Base-by-base conservation (phyloP, 371 early-diverging fungal genomes). In the Mucor indicus region DNA sequence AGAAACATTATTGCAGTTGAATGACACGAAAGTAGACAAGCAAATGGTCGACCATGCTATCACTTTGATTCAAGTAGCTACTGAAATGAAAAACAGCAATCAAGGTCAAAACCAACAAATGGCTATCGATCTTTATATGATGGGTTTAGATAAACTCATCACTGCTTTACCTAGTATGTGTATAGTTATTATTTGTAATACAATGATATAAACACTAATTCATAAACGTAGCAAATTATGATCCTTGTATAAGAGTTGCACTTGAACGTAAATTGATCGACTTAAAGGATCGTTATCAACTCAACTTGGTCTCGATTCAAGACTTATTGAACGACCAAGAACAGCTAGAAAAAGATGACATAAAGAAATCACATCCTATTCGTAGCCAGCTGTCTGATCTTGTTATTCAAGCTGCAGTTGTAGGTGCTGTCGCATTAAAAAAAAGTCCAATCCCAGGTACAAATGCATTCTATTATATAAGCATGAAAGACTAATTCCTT, bases 391-490 rank as follows among this genome's bases (percentile, higher is more conserved):
- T 79, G 12, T 65, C 71, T 3, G 67, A 75, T 22, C 48, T 74
- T 10, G 57, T 84, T 16, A 72, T 80, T 49, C 71, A 76, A 15
- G 71, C 81, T 2, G 79, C 82, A 1, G 69, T 84, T 16, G 41
- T 63, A 15, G 56, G 66, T 21, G 85, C 85, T 12, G 71, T 84
- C 17, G 78, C 80, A 13, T 57, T 84, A 15, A 84, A 84, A 60
- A 77, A 80, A 39, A 81, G 82, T 6, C 85, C 83, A 13, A 79
- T 84, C 23, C 85, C 85, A 9, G 68, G 72, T 67, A 57, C 12
- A 29, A 29, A 29, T 6, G 30, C 30, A 8, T 29, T 29, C 6
- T 29, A 29, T 8, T 29, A 29, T 8, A 8, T 8, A 29, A 12
- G 30, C 12, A 29, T 29, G 12, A 29, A 8, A 8, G 6, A 8